These are phyloP conservation scores for Solioccasus polychromus DNA, from an alignment of 768 basidiomycete species.

Conservation along the genomic window DNA sequence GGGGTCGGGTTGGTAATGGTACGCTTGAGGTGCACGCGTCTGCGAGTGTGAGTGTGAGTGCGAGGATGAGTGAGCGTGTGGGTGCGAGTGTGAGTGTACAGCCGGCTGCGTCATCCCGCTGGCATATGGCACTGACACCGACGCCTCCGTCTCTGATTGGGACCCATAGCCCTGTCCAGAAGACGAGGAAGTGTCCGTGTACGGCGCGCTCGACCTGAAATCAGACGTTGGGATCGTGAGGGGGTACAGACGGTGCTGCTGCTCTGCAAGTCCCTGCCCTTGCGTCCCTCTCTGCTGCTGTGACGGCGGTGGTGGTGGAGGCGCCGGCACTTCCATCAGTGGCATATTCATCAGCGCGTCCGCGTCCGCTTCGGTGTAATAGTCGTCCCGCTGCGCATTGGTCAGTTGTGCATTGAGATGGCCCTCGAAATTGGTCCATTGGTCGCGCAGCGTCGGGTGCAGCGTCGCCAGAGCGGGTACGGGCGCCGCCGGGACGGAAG, in stretches of 20 bases:
- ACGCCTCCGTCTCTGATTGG: background rate
- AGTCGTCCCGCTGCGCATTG: constrained; percentile 30
- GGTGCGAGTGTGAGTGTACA: too few relatives aligned
- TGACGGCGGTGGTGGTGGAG: background rate
- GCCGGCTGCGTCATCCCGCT: constrained; percentile 8
- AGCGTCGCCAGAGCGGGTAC: constrained; percentile 39
- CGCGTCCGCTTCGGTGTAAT: constrained; percentile 20
- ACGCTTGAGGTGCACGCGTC: too few relatives aligned
- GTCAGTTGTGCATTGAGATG: constrained; percentile 50
- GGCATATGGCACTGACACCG: too few relatives aligned
- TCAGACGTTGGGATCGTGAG: constrained; percentile 21
- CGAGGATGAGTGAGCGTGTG: too few relatives aligned
- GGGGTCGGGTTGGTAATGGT: constrained; percentile 14
- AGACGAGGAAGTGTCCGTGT: constrained; percentile 1
- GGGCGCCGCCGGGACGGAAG: background rate
- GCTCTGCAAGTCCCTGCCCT: too few relatives aligned
- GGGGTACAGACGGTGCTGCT: constrained; percentile 24
- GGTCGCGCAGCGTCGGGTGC: constrained; percentile 55
- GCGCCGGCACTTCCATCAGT: constrained; percentile 5
- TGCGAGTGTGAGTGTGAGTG: too few relatives aligned
- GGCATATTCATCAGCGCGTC: constrained; percentile 14
- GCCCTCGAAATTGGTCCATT: constrained; percentile 55
- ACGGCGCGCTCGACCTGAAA: constrained; percentile 7
- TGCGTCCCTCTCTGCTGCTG: too few relatives aligned
- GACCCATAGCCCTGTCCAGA: constrained; percentile 6